These are phyloP conservation scores for Suillus americanus DNA, from an alignment of 768 basidiomycete species.

Conservation along the genomic window DNA sequence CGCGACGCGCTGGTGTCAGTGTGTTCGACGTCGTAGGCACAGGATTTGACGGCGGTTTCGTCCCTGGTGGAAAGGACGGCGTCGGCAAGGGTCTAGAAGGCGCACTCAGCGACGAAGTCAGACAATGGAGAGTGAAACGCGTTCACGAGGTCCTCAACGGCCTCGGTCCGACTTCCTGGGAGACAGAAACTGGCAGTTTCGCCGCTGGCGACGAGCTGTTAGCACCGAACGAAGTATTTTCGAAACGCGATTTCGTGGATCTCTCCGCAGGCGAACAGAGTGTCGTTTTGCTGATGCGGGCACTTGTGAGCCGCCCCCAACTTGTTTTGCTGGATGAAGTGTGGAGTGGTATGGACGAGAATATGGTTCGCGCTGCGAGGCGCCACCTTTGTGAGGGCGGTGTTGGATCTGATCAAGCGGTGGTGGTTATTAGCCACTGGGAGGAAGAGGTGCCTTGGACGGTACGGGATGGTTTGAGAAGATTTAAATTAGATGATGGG, in stretches of 20 bases:
- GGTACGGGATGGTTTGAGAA: conserved; percentile 48
- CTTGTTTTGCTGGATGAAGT: conserved; percentile 89
- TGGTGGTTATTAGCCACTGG: conserved; percentile 88
- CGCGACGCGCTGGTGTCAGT: conserved; percentile 61
- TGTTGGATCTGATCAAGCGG: conserved; percentile 60
- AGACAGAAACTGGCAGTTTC: conserved; percentile 2
- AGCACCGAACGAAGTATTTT: conserved; percentile 41
- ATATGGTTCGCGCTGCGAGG: conserved; percentile 66
- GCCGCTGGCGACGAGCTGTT: background rate
- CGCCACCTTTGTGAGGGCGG: conserved; percentile 58
- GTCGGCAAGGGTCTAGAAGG: conserved; percentile 49
- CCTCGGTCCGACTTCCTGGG: conserved; percentile 63
- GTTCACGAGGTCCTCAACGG: conserved; percentile 60
- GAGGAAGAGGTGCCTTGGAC: conserved; percentile 90
- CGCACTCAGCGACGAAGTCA: conserved; percentile 31
- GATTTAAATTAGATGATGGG: conserved; percentile 37
- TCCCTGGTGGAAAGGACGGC: conserved; percentile 43
- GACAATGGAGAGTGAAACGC: conserved; percentile 39
- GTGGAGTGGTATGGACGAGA: conserved; percentile 89
- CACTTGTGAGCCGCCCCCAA: conserved; percentile 71
- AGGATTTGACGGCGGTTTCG: conserved; percentile 86
- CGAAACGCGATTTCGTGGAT: conserved; percentile 53
- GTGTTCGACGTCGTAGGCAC: conserved; percentile 84
- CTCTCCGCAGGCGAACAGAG: conserved; percentile 77
- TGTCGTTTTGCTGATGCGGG: conserved; percentile 80